A percentile compares a stretch with the other conserved stretches of the same genome.
phyloP scores from a whole-genome alignment of 805 yeast species.

The Ogataea trehaloabstinens region DNA sequence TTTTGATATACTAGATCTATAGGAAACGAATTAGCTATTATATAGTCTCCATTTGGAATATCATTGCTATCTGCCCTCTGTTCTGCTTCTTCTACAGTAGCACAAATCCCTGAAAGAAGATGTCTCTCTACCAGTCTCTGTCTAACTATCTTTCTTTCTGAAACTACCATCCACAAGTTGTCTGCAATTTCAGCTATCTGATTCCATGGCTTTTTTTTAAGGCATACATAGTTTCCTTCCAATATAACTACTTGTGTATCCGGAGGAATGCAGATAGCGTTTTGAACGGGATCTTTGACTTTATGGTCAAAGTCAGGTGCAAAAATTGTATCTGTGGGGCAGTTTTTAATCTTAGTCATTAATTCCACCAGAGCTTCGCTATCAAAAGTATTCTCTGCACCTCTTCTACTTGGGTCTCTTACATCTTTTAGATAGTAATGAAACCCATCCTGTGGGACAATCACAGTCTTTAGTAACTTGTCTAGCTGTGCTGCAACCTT shows the following conservation, averaged over 20 bases:
- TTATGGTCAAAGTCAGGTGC: conserved; percentile 41
- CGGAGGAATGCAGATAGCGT: conserved; percentile 31
- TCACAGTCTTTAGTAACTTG: conserved; percentile 1
- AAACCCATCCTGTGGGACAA: conserved; percentile 32
- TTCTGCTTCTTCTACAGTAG: conserved; percentile 33
- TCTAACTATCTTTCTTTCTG: conserved; percentile 24
- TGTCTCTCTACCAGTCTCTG: conserved; percentile 36
- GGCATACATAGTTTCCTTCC: conserved; percentile 42
- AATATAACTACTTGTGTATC: conserved; percentile 32
- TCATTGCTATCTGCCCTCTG: conserved; percentile 39
- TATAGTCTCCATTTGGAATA: conserved; percentile 33
- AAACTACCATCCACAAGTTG: conserved; percentile 36
- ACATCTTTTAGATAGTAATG: conserved; percentile 38
- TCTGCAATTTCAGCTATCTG: conserved; percentile 28
- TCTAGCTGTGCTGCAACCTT: background rate
- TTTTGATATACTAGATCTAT: conserved; percentile 27
- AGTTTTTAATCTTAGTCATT: conserved; percentile 9
- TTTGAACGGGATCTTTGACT: conserved; percentile 39
- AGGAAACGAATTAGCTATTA: conserved; percentile 20
- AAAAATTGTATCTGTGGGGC: conserved; percentile 1
- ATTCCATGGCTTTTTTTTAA: conserved; percentile 36
- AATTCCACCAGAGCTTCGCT: conserved; percentile 27
- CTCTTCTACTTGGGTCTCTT: conserved; percentile 35
- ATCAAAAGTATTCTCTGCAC: conserved; percentile 49
- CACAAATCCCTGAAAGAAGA: conserved; percentile 36